phyloP scores from a whole-genome alignment of 2,329 filamentous ascomycete genomes.

The Xylaria sp. region DNA sequence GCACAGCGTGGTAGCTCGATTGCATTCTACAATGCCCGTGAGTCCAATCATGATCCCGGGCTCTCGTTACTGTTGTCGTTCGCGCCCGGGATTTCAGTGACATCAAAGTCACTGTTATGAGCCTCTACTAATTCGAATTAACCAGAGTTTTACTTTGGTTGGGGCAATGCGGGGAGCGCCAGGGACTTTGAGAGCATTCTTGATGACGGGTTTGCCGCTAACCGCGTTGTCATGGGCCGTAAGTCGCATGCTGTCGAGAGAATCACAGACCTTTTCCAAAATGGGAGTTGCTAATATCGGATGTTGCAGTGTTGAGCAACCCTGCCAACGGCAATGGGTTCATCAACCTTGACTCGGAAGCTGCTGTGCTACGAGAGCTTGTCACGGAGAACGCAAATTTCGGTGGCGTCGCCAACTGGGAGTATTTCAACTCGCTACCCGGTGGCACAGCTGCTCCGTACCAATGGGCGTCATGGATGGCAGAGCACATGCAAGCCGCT shows the following conservation, averaged over 20 bases:
- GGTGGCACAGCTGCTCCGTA: conserved; percentile 68
- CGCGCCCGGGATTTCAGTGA: background rate
- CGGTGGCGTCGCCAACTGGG: conserved; percentile 93
- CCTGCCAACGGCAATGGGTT: conserved; percentile 70
- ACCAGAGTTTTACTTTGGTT: conserved; percentile 84
- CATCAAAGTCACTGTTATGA: background rate
- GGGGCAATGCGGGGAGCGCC: conserved; percentile 63
- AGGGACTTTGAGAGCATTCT: conserved; percentile 58
- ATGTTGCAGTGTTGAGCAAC: conserved; percentile 68
- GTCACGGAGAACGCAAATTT: conserved; percentile 66
- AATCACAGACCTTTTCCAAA: background rate
- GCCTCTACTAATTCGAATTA: background rate
- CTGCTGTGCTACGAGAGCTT: conserved; percentile 49
- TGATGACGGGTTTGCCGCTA: conserved; percentile 70
- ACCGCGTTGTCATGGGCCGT: conserved; percentile 75
- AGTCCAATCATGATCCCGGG: conserved; percentile 1
- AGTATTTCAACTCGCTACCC: conserved; percentile 85
- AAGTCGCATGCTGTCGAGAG: background rate
- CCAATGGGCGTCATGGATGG: conserved; percentile 69
- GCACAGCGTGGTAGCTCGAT: conserved; percentile 68
- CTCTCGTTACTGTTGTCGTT: background rate
- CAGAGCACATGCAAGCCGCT: conserved; percentile 34
- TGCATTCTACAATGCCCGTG: conserved; percentile 80
- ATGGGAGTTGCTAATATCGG: conserved; percentile 8
- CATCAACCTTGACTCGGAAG: conserved; percentile 55